Evolutionary conservation across 805 yeast species (phyloP).

Genomic region (Ogataea corticis): DNA sequence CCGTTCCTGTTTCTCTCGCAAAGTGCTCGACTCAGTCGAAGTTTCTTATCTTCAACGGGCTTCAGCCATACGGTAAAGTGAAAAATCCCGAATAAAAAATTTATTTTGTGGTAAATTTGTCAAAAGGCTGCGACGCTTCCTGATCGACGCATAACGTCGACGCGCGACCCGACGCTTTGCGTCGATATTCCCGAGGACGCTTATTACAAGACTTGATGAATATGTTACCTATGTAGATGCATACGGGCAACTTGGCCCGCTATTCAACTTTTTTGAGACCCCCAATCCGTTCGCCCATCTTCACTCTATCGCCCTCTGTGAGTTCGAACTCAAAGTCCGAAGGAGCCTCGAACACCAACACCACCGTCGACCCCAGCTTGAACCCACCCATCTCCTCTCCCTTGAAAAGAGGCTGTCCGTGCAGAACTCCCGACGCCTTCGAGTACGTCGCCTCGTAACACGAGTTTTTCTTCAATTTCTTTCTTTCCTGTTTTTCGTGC

Average conservation of each 20-base stretch:
- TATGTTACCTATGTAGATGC: no score
- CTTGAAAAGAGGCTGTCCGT: slow-evolving; percentile 85
- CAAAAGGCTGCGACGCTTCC: no score
- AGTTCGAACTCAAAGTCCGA: slow-evolving; percentile 68
- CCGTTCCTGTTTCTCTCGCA: no score
- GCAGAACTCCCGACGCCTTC: slow-evolving; percentile 69
- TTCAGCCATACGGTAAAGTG: no score
- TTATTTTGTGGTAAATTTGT: no score
- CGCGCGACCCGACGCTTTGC: no score
- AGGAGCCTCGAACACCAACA: slow-evolving; percentile 95
- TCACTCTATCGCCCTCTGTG: slow-evolving; percentile 71
- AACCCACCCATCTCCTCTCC: slow-evolving; percentile 98
- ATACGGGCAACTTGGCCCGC: not conserved
- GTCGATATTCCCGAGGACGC: no score
- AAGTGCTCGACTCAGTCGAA: no score
- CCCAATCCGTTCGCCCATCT: slow-evolving; percentile 86
- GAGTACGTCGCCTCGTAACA: slow-evolving; percentile 94
- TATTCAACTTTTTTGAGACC: slow-evolving; percentile 6
- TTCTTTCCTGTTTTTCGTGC: slow-evolving; percentile 14
- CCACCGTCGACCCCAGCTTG: slow-evolving; percentile 95
- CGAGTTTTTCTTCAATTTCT: slow-evolving; percentile 64
- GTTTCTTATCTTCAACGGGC: no score
- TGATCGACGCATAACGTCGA: no score
- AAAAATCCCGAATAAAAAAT: no score
- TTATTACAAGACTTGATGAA: no score